Conservation (phyloP, 805 yeast genomes). For the Ogataea angusta region DNA sequence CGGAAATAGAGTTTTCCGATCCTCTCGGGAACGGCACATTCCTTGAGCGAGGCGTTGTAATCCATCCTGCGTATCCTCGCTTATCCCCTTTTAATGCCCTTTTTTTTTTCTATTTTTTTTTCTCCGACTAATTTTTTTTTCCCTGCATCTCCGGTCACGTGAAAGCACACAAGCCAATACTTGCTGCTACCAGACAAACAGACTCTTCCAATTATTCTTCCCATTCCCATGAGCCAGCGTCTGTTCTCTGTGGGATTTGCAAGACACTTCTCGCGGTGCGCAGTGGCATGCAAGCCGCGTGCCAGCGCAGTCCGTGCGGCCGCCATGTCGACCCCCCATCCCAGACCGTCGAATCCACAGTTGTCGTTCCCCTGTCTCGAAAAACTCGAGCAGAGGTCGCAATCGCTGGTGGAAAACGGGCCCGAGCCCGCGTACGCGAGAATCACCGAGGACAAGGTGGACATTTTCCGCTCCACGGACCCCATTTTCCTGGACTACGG, state of each 20-base stretch:
- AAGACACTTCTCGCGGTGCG: slow-evolving; percentile 8
- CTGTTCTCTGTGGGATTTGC: not conserved
- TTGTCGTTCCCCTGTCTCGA: slow-evolving; percentile 85
- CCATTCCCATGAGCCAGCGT: not conserved
- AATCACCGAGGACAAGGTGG: slow-evolving; percentile 63
- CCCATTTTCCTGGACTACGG: slow-evolving; percentile 82
- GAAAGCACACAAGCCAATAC: slow-evolving; percentile 11
- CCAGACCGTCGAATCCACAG: slow-evolving; percentile 54
- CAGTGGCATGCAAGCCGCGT: slow-evolving; percentile 12
- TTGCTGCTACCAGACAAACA: slow-evolving; percentile 8
- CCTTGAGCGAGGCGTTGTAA: slow-evolving; percentile 6
- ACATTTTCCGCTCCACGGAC: slow-evolving; percentile 47
- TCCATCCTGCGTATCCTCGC: slow-evolving; percentile 9
- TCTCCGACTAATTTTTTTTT: slow-evolving; percentile 1
- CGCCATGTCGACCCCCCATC: slow-evolving; percentile 6
- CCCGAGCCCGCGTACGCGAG: slow-evolving; percentile 84
- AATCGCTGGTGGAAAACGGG: slow-evolving; percentile 53
- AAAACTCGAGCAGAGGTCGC: slow-evolving; percentile 55
- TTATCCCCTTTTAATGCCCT: not conserved
- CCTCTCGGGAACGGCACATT: slow-evolving; percentile 8
- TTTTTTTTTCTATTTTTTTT: not conserved
- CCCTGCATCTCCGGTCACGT: slow-evolving; percentile 13
- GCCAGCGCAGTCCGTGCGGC: slow-evolving; percentile 16
- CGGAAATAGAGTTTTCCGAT: slow-evolving; percentile 7
- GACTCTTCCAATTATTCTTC: not conserved